A percentile compares a stretch with the other conserved stretches of the same genome.
phyloP scores from a whole-genome alignment of 148 eudicot species.

The Amaranthus hypochondriacus region DNA sequence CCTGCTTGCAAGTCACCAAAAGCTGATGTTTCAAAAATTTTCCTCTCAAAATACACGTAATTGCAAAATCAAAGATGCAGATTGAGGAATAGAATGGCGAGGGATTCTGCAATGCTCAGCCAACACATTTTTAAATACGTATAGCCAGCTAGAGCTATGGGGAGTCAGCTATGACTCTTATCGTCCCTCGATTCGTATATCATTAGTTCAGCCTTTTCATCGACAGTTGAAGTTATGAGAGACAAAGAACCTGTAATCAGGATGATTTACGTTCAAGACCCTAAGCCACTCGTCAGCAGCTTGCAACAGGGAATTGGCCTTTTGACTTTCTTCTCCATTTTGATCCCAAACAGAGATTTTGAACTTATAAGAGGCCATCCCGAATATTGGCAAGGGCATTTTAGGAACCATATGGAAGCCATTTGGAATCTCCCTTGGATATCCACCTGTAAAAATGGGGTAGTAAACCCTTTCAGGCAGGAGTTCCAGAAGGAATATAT shows the following conservation, averaged over 20 bases:
- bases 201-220: conserved; percentile 19
- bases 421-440: conserved; percentile 35
- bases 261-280: conserved; percentile 59
- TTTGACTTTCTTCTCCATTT: conserved; percentile 44
- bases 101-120: conserved; percentile 11
- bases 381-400: conserved; percentile 71
- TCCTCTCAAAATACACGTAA: conserved; percentile 27
- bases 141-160: conserved; percentile 19
- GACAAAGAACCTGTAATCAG: conserved; percentile 67
- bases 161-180: conserved; percentile 16
- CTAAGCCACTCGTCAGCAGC: conserved; percentile 81
- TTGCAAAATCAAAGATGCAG: conserved; percentile 20
- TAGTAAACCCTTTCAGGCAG: conserved; percentile 9
- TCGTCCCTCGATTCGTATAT: background rate
- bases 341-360: conserved; percentile 66
- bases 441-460: conserved; percentile 37
- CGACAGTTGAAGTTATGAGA: conserved; percentile 36
- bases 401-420: conserved; percentile 36
- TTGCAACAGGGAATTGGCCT: conserved; percentile 46
- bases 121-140: conserved; percentile 20
- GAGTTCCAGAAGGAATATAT: background rate
- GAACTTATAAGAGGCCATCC: conserved; percentile 73
- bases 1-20: conserved; percentile 13
- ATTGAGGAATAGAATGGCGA: conserved; percentile 14
- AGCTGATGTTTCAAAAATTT: conserved; percentile 21